Conservation (phyloP, 805 yeast species). For the Saccharomyces paradoxus region DNA sequence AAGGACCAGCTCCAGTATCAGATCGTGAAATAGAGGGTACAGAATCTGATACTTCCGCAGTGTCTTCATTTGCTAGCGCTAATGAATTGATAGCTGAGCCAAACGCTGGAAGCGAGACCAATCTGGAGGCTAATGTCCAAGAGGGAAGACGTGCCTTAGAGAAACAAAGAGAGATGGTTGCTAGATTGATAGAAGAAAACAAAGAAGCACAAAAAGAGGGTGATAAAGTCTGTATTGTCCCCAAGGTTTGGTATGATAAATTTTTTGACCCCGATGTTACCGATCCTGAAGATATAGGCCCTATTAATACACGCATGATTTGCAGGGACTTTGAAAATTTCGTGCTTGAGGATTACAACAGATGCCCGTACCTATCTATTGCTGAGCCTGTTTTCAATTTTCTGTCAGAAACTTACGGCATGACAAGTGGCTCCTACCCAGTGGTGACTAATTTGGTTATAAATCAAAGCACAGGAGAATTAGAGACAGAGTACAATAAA, state of each 20-base stretch:
- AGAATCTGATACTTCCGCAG: not conserved
- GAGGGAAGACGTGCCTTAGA: conserved; percentile 1
- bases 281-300: conserved; percentile 34
- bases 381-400: conserved; percentile 39
- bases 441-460: conserved; percentile 32
- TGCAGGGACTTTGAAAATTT: conserved; percentile 41
- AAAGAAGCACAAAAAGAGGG: conserved; percentile 34
- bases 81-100: not conserved
- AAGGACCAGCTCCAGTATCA: not conserved
- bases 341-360: conserved; percentile 25
- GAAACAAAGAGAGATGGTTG: conserved; percentile 16
- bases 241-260: conserved; percentile 37
- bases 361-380: conserved; percentile 31
- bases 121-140: conserved; percentile 2
- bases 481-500: conserved; percentile 31
- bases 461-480: conserved; percentile 20
- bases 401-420: conserved; percentile 48
- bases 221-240: conserved; percentile 40
- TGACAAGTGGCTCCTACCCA: conserved; percentile 33
- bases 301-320: conserved; percentile 39
- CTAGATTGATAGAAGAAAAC: conserved; percentile 8
- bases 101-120: not conserved
- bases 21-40: not conserved
- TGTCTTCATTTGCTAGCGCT: not conserved
- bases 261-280: conserved; percentile 31